These are phyloP conservation scores for Castanea sativa DNA, from an alignment of 306 rosid genomes.

Conservation along the genomic window DNA sequence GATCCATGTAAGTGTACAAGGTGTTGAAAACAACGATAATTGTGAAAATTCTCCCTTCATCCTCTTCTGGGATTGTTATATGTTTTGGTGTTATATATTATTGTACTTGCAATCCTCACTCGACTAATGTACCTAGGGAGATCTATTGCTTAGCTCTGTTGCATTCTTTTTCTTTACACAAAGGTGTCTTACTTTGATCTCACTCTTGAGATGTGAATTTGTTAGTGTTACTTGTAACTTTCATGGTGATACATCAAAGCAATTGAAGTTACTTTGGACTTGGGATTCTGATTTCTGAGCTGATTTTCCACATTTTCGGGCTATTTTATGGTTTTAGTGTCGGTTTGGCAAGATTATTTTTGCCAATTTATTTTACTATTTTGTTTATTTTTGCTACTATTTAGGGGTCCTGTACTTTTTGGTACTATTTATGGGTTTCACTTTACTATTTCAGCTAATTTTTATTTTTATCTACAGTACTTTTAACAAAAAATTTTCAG, in stretches of 20 bases:
- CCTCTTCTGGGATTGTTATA: neutral
- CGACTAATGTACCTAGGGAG: neutral
- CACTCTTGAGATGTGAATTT: neutral
- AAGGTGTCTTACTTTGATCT: neutral
- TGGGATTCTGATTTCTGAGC: neutral
- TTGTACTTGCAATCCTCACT: neutral
- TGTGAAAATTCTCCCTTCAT: conserved; percentile 2
- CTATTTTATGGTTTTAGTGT: neutral
- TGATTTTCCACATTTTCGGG: neutral
- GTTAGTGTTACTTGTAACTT: neutral
- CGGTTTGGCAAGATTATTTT: too few relatives aligned
- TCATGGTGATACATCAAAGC: neutral
- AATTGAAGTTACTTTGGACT: neutral
- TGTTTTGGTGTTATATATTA: neutral
- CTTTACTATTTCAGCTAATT: too few relatives aligned
- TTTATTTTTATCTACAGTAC: too few relatives aligned
- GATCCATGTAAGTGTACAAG: conserved; percentile 35
- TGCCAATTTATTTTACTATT: too few relatives aligned
- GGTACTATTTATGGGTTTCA: too few relatives aligned
- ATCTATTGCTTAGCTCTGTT: neutral
- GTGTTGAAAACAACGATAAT: conserved; percentile 25
- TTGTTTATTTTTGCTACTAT: too few relatives aligned
- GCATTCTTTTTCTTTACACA: neutral
- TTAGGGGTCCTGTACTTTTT: too few relatives aligned
- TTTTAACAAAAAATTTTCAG: too few relatives aligned